These are phyloP conservation scores for Mycena crocata DNA, from an alignment of 768 basidiomycete genomes.

Conservation along the genomic window DNA sequence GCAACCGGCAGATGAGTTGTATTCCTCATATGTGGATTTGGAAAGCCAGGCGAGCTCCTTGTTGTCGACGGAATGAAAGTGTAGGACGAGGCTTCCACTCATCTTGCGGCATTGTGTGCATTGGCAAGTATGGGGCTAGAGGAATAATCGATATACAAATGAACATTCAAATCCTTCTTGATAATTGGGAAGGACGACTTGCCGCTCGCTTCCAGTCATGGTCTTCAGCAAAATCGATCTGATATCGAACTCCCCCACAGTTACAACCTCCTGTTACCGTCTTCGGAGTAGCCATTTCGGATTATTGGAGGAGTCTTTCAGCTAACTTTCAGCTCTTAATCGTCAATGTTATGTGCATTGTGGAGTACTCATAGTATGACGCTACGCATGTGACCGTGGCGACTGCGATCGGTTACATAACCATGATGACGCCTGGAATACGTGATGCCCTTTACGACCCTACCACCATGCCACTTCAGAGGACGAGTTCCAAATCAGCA, in stretches of 20 bases:
- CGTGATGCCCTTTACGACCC: background rate
- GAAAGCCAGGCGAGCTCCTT: constrained; percentile 14
- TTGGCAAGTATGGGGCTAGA: constrained; percentile 24
- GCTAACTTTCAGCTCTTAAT: too few species aligned
- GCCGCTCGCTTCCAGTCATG: constrained; percentile 25
- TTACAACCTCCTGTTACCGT: constrained; percentile 15
- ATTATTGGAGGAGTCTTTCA: too few species aligned
- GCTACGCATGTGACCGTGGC: constrained; percentile 22
- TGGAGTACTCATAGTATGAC: too few species aligned
- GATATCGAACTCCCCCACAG: constrained; percentile 23
- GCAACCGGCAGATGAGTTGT: constrained; percentile 13
- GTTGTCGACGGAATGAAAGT: constrained; percentile 2
- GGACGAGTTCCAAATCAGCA: constrained; percentile 5
- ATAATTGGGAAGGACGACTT: background rate
- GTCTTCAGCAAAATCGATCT: constrained; percentile 17
- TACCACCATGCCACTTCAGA: constrained; percentile 2
- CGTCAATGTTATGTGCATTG: too few species aligned
- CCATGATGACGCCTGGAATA: too few species aligned
- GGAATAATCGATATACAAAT: too few species aligned
- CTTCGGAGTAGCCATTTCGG: background rate
- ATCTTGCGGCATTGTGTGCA: constrained; percentile 29
- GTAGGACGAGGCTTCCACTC: constrained; percentile 5
- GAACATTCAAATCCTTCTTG: background rate
- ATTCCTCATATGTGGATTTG: constrained; percentile 23
- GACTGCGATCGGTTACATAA: too few species aligned